Base-by-base conservation (phyloP, 129 eudicot genomes). In the Ambrosia trifida region DNA sequence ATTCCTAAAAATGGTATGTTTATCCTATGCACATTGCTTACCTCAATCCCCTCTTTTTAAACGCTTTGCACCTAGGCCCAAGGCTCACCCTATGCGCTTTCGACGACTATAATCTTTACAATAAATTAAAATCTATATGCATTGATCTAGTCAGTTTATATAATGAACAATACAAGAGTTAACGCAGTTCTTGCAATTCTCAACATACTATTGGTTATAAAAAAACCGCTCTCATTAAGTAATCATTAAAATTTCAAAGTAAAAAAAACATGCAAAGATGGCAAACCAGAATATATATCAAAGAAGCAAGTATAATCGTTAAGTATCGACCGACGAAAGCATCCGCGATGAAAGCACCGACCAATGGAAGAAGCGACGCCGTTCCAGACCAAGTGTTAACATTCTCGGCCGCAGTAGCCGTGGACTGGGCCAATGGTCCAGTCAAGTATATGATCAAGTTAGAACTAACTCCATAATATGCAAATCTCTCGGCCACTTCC, bases 261-360 rank as follows among this genome's bases (percentile, higher is more conserved):
- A 4, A 45, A 3, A 1, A 30, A 4, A 45, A 3, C 1, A 30
- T n/a, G 20, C 36, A 46, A 3, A 36, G 49, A 53, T 11, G 11
- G 12, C 51, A 38, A 10, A 85, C 95, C 88, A 88, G 52, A 51
- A 80, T 63, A 65, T 88, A 88, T 4, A 88, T 77, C 1, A 88
- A 12, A 24, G 95, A 85, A 61, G 95, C 79, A 3, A 69, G 63
- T 16, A 85, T 57, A 30, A 88, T 88, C 12, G 79, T 88, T 19
- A 81, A 74, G 65, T 82, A 88, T 8, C 90, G 85, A 14, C 95
- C 90, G 2, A 82, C 45, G 56, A 74, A 85, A 0, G 86, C 81
- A 53, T 88, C 95, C 31, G 95, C 90, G 18, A 88, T 8, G 8
- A 88, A 78, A 19, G 88, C 95, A 18, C 88, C 90, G 40, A 85